Evolutionary conservation across 768 basidiomycete species (phyloP), one percentile per base, ranked within the genome.

Genomic region (Russula brevipes): DNA sequence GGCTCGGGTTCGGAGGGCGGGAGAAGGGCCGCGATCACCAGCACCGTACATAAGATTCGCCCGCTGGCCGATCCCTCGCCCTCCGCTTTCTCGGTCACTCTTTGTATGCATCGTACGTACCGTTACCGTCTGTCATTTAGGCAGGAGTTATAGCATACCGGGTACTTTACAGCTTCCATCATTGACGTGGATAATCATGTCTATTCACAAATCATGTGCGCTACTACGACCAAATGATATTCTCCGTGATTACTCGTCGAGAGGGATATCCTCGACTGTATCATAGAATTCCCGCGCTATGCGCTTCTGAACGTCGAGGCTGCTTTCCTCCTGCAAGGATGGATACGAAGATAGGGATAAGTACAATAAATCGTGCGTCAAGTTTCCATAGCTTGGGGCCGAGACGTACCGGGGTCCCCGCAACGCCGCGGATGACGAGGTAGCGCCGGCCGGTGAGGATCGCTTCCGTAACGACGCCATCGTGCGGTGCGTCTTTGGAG

Each of bases 211-310:
- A 4, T 35, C 44, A 31, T 52, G 5, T 54, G 59, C 59, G 36
- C 19, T 59, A 53, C 33, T 9, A 35, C 41, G n/a, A 41, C 33
- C 42, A 39, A 14, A 12, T 31, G 19, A 31, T 3, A 36, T 33
- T 24, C 16, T 8, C 31, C 38, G 8, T 11, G 7, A 12, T 85
- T 81, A 60, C 39, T 57, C 51, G 38, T 66, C 60, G n/a, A 65
- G 64, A 11, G 58, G 44, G 57, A 82, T 80, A 65, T 95, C 90
- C 60, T 85, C 81, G 5, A 92, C 88, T 4, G 82, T 85, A n/a
- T 82, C 83, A 69, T 94, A 96, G 72, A 95, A 93, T 71, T 95
- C 94, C 69, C 80, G 81, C 52, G 92, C 86, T 50, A 97, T 82
- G 57, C 90, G 79, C 68, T 85, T 83, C 72, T 97, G 94, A 0